Percentiles rank a stretch among this genome's conserved stretches.
Evolutionary conservation across 768 basidiomycete species (phyloP).

Genomic region (Mycena metata): DNA sequence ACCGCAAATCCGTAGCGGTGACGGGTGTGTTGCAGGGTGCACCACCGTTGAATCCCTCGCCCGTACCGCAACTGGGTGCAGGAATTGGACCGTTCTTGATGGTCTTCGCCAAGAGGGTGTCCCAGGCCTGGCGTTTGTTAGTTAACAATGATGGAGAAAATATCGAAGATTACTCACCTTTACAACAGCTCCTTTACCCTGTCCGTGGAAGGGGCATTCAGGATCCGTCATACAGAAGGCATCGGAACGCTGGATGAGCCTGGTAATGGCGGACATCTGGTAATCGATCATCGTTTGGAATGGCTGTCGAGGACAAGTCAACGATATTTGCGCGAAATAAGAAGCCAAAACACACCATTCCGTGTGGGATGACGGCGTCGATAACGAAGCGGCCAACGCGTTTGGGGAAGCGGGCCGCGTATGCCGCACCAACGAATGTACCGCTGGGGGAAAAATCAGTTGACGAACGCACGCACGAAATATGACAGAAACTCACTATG

Average conservation of each 20-base stretch:
- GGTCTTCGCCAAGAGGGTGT: constrained; percentile 22
- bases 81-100: constrained; percentile 12
- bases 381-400: constrained; percentile 36
- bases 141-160: neutral
- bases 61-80: constrained; percentile 23
- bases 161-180: constrained; percentile 38
- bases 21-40: constrained; percentile 25
- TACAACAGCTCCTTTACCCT: constrained; percentile 50
- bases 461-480: too few relatives aligned
- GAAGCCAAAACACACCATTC: constrained; percentile 27
- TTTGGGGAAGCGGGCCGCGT: constrained; percentile 31
- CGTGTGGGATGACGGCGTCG: constrained; percentile 37
- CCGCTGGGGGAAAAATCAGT: constrained; percentile 28
- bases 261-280: constrained; percentile 35
- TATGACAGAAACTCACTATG: constrained; percentile 29
- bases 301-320: neutral
- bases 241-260: constrained; percentile 37
- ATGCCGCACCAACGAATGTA: constrained; percentile 36
- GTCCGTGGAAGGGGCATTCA: constrained; percentile 37
- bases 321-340: neutral
- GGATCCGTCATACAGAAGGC: constrained; percentile 37
- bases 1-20: constrained; percentile 25
- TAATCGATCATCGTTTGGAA: constrained; percentile 26
- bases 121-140: constrained; percentile 25
- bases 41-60: constrained; percentile 8